Evolutionary conservation across 2,329 filamentous ascomycete species (phyloP).

Genomic region (Mollisiaceae sp.): DNA sequence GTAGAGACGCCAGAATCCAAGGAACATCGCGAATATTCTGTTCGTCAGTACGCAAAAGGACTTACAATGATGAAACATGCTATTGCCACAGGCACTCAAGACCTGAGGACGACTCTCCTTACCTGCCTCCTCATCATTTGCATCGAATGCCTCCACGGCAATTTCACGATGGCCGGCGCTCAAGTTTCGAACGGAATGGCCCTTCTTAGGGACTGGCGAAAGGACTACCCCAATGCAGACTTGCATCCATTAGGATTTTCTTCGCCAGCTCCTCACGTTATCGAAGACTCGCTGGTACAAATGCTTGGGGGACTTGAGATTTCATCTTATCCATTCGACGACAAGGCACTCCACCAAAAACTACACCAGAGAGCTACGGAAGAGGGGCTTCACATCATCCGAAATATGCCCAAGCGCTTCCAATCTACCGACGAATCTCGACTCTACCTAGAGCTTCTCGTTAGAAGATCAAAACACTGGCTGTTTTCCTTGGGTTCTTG

Average conservation of each 20-base stretch:
- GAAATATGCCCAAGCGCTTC: constrained; percentile 24
- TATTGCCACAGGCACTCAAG: constrained; percentile 16
- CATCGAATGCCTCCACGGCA: constrained; percentile 30
- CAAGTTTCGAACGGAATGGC: constrained; percentile 26
- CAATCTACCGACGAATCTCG: constrained; percentile 16
- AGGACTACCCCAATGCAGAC: constrained; percentile 30
- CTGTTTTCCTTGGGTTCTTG: neutral
- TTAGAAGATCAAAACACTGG: constrained; percentile 22
- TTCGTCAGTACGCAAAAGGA: constrained; percentile 27
- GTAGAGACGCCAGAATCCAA: neutral
- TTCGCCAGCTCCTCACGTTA: constrained; percentile 22
- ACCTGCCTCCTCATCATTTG: constrained; percentile 27
- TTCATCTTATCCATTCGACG: constrained; percentile 59
- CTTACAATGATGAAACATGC: constrained; percentile 26
- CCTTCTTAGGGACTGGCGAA: constrained; percentile 36
- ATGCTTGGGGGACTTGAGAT: constrained; percentile 66
- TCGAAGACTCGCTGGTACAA: constrained; percentile 61
- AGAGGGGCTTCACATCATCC: constrained; percentile 18
- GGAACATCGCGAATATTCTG: neutral
- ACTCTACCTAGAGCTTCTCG: constrained; percentile 24
- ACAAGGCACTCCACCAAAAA: constrained; percentile 1
- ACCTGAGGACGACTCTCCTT: constrained; percentile 26
- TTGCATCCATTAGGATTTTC: constrained; percentile 16
- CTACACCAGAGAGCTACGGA: constrained; percentile 16
- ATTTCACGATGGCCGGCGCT: constrained; percentile 23